Conservation (phyloP, 257 asterid genomes). For the Pogostemon cablin region DNA sequence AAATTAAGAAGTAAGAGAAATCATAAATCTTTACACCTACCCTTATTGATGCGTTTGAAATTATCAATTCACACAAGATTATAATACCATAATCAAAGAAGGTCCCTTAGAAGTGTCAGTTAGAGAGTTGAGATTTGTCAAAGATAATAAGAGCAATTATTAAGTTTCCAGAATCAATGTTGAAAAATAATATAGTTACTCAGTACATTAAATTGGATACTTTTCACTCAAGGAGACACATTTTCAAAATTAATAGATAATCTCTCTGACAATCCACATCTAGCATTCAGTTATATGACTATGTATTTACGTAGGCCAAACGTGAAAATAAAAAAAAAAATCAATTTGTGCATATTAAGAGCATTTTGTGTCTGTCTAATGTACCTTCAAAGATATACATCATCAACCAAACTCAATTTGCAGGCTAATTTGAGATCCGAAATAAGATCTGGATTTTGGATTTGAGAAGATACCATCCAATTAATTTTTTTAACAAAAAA, state of each 20-base stretch:
- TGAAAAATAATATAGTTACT: conserved; percentile 9
- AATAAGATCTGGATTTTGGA: too few relatives aligned
- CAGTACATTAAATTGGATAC: conserved; percentile 4
- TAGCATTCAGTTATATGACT: neutral
- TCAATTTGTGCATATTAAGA: conserved; percentile 1
- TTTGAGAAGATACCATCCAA: too few relatives aligned
- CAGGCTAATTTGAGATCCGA: neutral
- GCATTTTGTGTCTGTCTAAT: conserved; percentile 1
- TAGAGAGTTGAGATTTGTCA: conserved; percentile 8
- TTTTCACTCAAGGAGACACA: neutral
- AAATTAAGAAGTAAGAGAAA: neutral
- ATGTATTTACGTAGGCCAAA: neutral
- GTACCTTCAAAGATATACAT: neutral
- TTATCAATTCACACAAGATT: neutral
- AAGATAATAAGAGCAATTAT: neutral
- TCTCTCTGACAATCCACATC: conserved; percentile 1
- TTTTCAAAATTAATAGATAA: neutral
- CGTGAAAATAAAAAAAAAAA: neutral
- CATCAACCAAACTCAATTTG: neutral
- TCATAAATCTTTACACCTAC: neutral
- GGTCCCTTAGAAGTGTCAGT: neutral
- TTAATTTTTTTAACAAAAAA: too few relatives aligned
- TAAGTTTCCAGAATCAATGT: conserved; percentile 6
- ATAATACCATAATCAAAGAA: neutral
- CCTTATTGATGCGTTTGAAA: neutral